A percentile compares a stretch with the other conserved stretches of the same genome.
These are phyloP conservation scores for Ceratobasidium sp. DNA, from an alignment of 1,284 basidiomycete genomes.

Conservation along the genomic window DNA sequence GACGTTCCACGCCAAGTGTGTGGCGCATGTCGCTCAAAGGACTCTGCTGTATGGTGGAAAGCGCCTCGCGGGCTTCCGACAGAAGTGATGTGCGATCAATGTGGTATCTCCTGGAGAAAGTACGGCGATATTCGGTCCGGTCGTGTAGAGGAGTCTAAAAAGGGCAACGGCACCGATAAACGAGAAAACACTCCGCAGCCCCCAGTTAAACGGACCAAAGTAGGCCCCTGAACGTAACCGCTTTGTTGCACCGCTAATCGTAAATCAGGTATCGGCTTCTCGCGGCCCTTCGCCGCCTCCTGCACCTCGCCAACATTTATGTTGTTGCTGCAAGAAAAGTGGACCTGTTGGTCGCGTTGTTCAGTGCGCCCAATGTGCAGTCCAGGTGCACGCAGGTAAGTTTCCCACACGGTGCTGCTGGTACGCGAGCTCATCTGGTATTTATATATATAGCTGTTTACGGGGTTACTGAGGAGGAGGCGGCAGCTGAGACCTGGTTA, in stretches of 20 bases:
- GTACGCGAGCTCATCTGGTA: background rate
- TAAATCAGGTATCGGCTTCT: constrained; percentile 18
- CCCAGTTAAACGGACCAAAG: constrained; percentile 70
- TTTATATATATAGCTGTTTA: constrained; percentile 57
- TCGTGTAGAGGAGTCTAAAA: constrained; percentile 48
- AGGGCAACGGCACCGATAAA: constrained; percentile 64
- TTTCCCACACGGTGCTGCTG: constrained; percentile 39
- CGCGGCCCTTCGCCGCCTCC: constrained; percentile 45
- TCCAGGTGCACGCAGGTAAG: constrained; percentile 76
- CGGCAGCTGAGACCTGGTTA: constrained; percentile 71
- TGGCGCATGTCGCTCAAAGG: constrained; percentile 77
- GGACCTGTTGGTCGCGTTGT: constrained; percentile 78
- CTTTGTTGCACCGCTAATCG: background rate
- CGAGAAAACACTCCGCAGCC: constrained; percentile 79
- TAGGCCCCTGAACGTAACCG: constrained; percentile 48
- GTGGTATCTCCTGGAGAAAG: constrained; percentile 84
- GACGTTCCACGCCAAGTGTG: constrained; percentile 58
- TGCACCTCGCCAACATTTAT: constrained; percentile 64
- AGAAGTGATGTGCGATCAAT: constrained; percentile 77
- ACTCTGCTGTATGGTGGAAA: constrained; percentile 83
- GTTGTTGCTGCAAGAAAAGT: constrained; percentile 74
- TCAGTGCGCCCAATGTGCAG: constrained; percentile 78
- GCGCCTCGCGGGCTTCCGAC: constrained; percentile 77
- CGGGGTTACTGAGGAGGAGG: constrained; percentile 70
- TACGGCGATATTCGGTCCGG: constrained; percentile 76